Base-by-base conservation (phyloP, 306 rosid genomes). In the Psophocarpus tetragonolobus region DNA sequence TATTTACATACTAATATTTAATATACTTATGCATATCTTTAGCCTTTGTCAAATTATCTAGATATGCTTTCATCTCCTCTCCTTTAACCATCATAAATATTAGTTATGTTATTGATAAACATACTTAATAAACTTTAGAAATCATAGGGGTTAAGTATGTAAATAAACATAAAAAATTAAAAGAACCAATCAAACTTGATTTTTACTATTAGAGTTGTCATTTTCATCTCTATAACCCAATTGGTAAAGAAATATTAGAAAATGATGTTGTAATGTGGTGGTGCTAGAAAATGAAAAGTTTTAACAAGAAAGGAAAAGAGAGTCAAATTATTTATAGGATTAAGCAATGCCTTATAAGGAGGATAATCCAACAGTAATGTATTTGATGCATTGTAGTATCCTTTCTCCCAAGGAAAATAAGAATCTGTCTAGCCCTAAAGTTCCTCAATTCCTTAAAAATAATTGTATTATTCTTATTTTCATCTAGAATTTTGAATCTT, bases 261-360 rank as follows among this genome's bases (percentile, higher is more conserved):
- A 33, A 33, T 33, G 6, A 33, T 33, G 36, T 33, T 33, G 36
- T 33, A 33, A 33, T 33, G 0, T 33, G 8, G 36, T 33, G 36
- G 36, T 33, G 36, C 36, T 33, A 33, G n/a, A 33, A 33, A 29
- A 33, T 0, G 8, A 33, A 3, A 33, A 33, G 36, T 4, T 1
- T 33, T 33, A 33, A 33, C 36, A 5, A 33, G 36, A 8, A 33
- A 33, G 6, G 36, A 33, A 5, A 33, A 33, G 36, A 1, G 36
- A 41, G 20, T 20, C 7, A 20, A 12, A 6, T 45, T 57, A 42
- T 84, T 83, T 82, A 90, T 93, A 11, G 97, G 93, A 80, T 90
- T 90, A 75, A 92, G 88, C 82, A 92, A 73, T n/a, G 91, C 90
- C 80, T 92, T 92, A 82, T 87, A 88, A 0, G 97, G 97, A 67